phyloP scores from a whole-genome alignment of 2,329 filamentous ascomycete genomes.

The Canariomyces notabilis region DNA sequence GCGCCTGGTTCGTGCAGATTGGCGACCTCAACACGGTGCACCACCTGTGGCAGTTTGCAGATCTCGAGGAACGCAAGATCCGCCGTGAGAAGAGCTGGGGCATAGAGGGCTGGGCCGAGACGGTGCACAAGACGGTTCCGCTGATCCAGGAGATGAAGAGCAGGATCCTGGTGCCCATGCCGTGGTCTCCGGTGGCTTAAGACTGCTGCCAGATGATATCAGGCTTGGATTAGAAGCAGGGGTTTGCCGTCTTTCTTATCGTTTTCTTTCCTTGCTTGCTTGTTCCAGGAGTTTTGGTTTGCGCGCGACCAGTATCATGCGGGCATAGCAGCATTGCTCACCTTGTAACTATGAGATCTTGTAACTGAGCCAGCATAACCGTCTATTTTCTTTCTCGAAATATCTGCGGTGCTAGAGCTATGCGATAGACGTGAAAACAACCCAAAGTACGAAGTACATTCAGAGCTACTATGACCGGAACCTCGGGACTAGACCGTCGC shows the following conservation, averaged over 20 bases:
- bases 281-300: not conserved
- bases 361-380: not conserved
- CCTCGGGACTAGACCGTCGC: too few relatives aligned
- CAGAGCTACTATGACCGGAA: too few relatives aligned
- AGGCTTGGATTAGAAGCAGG: not conserved
- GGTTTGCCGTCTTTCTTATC: not conserved
- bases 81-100: constrained; percentile 93
- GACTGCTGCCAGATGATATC: too few relatives aligned
- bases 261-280: not conserved
- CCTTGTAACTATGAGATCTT: constrained; percentile 2
- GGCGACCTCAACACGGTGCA: constrained; percentile 97
- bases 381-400: not conserved
- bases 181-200: constrained; percentile 88
- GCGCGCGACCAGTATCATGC: constrained; percentile 5
- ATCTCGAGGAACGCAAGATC: constrained; percentile 87
- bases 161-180: constrained; percentile 86
- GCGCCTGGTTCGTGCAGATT: constrained; percentile 98
- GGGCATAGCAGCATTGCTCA: not conserved
- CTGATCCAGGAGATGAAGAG: constrained; percentile 97
- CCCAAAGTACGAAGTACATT: too few relatives aligned
- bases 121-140: constrained; percentile 96
- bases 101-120: constrained; percentile 92
- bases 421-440: too few relatives aligned
- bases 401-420: too few relatives aligned
- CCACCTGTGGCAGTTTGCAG: constrained; percentile 97